Conservation (phyloP, 129 eudicot genomes). For the Gnaphalium uliginosum region DNA sequence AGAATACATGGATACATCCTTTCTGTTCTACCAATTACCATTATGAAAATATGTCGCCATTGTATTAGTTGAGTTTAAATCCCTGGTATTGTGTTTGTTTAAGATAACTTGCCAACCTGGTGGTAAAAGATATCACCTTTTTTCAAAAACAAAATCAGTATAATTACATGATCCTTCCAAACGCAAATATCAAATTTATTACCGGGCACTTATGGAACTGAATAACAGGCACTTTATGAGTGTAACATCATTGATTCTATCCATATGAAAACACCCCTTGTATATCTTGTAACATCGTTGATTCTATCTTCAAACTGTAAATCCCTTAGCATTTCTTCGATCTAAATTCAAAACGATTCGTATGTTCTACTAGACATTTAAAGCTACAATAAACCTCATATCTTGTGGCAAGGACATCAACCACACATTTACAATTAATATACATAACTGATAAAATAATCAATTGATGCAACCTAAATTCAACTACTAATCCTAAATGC, state of each 20-base stretch:
- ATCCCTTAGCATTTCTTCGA: neutral
- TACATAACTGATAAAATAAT: neutral
- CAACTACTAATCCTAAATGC: neutral
- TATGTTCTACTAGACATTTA: neutral
- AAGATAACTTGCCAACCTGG: neutral
- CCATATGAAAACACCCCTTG: neutral
- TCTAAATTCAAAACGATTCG: neutral
- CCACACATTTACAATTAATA: neutral
- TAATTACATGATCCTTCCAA: neutral
- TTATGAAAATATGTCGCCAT: neutral
- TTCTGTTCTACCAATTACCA: neutral
- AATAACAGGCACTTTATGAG: neutral
- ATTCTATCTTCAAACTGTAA: neutral
- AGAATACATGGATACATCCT: neutral
- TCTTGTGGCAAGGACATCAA: neutral
- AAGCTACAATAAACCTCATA: conserved; percentile 1
- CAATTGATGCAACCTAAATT: neutral
- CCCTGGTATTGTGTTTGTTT: conserved; percentile 3
- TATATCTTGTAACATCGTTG: neutral
- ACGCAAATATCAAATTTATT: neutral
- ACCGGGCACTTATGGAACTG: neutral
- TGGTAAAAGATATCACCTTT: neutral
- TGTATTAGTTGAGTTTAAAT: neutral
- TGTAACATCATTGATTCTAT: too few species aligned
- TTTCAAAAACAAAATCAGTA: neutral